Conservation (phyloP, 371 early-diverging fungal genomes). For the Cladochytrium tenue region DNA sequence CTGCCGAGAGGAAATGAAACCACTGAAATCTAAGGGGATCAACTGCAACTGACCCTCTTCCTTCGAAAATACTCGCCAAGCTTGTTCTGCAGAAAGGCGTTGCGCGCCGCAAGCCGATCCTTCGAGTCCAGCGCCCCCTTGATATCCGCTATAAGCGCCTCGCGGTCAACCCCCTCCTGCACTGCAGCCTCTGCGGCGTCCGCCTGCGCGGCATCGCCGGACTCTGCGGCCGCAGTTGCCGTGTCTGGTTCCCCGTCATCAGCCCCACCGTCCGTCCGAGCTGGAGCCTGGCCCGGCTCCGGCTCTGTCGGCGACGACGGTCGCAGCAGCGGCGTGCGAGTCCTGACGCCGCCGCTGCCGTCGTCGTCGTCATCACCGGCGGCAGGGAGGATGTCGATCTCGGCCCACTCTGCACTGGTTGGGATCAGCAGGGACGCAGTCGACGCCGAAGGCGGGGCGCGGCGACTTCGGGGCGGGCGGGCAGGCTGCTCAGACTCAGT, state of each 20-base stretch:
- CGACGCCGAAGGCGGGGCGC: not conserved
- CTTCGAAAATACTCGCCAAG: conserved; percentile 50
- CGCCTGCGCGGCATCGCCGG: not conserved
- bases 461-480: too few species aligned
- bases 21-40: not conserved
- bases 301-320: not conserved
- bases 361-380: conserved; percentile 21
- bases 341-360: conserved; percentile 19
- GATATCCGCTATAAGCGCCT: conserved; percentile 38
- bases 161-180: conserved; percentile 39
- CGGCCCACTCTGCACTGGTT: conserved; percentile 4
- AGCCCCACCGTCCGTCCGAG: conserved; percentile 2
- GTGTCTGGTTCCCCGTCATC: not conserved
- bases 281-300: not conserved
- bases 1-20: too few species aligned
- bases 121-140: conserved; percentile 34
- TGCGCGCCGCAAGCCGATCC: conserved; percentile 34
- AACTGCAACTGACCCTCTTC: conserved; percentile 37
- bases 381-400: conserved; percentile 13
- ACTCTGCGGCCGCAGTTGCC: not conserved
- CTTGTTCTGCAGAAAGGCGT: conserved; percentile 45
- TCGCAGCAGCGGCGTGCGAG: too few species aligned
- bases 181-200: conserved; percentile 3
- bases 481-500: not conserved
- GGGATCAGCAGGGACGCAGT: not conserved